Conservation (phyloP, 106 monocot genomes). For the Dioscorea zingiberensis region DNA sequence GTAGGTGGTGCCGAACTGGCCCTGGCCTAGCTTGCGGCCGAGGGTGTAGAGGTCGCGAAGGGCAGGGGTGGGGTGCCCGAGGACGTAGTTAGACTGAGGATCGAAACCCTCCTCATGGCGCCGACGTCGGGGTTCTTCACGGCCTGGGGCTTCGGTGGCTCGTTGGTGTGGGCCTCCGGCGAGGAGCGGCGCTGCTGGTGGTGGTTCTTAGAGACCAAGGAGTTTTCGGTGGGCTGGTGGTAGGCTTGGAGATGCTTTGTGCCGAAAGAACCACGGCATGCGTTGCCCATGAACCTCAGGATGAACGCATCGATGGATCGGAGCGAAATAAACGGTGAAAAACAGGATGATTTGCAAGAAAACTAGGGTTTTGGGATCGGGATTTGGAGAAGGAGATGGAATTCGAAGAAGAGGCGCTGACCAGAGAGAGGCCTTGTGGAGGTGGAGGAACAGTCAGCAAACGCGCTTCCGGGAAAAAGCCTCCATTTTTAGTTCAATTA, state of each 20-base stretch:
- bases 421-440: too few relatives aligned
- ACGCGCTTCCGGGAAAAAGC: too few relatives aligned
- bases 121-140: background rate
- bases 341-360: background rate
- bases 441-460: too few relatives aligned
- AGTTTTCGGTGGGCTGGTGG: constrained; percentile 7
- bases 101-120: constrained; percentile 27
- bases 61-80: constrained; percentile 48
- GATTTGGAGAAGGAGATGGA: too few relatives aligned
- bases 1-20: constrained; percentile 66
- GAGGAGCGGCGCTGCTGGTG: background rate
- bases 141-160: constrained; percentile 4
- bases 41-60: constrained; percentile 48
- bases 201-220: constrained; percentile 13
- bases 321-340: background rate
- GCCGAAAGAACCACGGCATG: constrained; percentile 41
- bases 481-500: too few relatives aligned
- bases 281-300: constrained; percentile 52
- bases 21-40: constrained; percentile 58
- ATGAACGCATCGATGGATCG: constrained; percentile 1
- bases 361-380: background rate
- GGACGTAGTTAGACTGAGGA: constrained; percentile 20
- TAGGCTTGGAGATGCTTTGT: constrained; percentile 24
- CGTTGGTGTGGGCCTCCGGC: background rate
- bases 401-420: too few relatives aligned